Base-by-base conservation (phyloP, 768 basidiomycete genomes). In the Tephrocybe rancida region DNA sequence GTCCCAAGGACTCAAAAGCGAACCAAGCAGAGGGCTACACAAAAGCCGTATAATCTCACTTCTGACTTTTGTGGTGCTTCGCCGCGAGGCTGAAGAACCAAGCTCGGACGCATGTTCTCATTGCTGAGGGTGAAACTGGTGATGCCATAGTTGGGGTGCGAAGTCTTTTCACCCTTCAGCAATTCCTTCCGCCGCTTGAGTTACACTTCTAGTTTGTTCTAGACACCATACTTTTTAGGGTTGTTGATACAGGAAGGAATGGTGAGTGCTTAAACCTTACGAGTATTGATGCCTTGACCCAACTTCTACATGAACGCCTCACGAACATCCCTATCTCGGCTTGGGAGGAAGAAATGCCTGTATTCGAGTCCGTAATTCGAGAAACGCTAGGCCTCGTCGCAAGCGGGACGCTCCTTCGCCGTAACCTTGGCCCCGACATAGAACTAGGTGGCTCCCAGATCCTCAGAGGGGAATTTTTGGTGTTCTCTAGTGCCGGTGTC, bases 301-400 rank as follows among this genome's bases (percentile, higher is more conserved):
- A 74, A 10, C 62, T 71, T 4, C 61, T 74, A 5, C 66, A 73
- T 53, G 64, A 62, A 44, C 72, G 68, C 2, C 68, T 78, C 13
- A 56, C 72, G 1, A 22, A 60, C 3, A 67, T 78, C 35, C 71
- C 75, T 0, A 58, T 72, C 35, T 39, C 56, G 2, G 72, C 67
- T 14, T 78, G n/a, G n/a, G n/a, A n/a, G n/a, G n/a, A n/a, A n/a
- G 75, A 72, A 45, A 68, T 73, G 60, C 74, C 74, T 3, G 57
- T 60, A 10, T n/a, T 75, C 24, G 74, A 77, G 13, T 52, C 67
- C 13, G 61, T 72, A 21, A 67, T 75, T 22, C 69, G 73, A 18
- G 75, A 78, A 55, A 77, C 75, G 1, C 58, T 78, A 5, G 68
- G 75, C 6, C 45, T 76, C 5, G 61, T 64, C 0, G 11, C 65